phyloP scores from a whole-genome alignment of 202 grass and related monocot genomes.

The Eragrostis tef region DNA sequence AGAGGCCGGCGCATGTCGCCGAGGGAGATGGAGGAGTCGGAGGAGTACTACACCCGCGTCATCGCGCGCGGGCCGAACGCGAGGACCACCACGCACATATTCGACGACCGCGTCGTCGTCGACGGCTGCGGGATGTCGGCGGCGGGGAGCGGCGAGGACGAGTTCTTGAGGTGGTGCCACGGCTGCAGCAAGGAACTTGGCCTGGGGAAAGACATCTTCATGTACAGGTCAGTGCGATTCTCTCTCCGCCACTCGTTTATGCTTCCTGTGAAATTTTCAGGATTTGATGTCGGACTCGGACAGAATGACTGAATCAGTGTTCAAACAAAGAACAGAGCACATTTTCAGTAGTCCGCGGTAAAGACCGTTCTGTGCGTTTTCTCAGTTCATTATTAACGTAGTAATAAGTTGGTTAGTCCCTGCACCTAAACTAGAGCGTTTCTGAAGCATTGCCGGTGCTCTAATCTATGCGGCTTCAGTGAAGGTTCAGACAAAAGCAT shows the following conservation, averaged over 20 bases:
- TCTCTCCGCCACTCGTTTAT: neutral
- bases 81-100: constrained; percentile 73
- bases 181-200: constrained; percentile 68
- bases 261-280: no score
- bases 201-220: constrained; percentile 65
- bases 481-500: no score
- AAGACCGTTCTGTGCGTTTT: neutral
- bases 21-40: constrained; percentile 63
- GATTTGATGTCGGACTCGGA: no score
- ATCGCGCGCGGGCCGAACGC: constrained; percentile 58
- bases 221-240: constrained; percentile 63
- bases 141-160: neutral
- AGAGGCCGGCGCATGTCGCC: constrained; percentile 44
- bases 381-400: no score
- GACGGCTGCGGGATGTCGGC: constrained; percentile 24
- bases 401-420: no score
- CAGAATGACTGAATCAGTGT: neutral
- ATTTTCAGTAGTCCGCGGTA: neutral
- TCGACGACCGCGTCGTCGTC: no score
- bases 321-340: neutral
- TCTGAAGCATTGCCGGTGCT: no score
- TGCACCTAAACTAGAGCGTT: no score
- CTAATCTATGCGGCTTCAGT: no score
- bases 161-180: constrained; percentile 61
- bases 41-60: constrained; percentile 78